Percentiles rank a stretch among this genome's conserved stretches.
These are phyloP conservation scores for Leucaena leucocephala DNA, from an alignment of 306 rosid species.

Conservation along the genomic window DNA sequence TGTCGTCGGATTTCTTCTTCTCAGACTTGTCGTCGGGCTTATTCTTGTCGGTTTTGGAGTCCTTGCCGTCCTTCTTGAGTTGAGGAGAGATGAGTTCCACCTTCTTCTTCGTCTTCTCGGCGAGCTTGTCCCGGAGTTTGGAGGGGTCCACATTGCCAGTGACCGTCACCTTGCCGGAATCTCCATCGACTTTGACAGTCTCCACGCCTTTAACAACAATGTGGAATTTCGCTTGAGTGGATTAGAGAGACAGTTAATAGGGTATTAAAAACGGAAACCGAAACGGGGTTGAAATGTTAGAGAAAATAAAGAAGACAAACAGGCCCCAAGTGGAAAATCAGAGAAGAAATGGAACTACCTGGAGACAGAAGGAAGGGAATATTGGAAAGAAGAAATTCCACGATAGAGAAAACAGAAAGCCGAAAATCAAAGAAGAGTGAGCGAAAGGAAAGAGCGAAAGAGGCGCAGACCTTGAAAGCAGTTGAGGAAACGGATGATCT, in stretches of 20 bases:
- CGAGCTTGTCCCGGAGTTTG: conserved; percentile 56
- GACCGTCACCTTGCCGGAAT: conserved; percentile 65
- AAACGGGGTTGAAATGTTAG: neutral
- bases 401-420: neutral
- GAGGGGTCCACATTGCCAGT: conserved; percentile 75
- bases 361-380: too few species aligned
- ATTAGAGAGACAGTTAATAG: neutral
- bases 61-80: conserved; percentile 60
- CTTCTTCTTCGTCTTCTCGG: conserved; percentile 69
- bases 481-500: conserved; percentile 46
- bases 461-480: conserved; percentile 47
- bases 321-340: neutral
- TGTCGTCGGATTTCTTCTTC: conserved; percentile 34
- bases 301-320: neutral
- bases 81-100: conserved; percentile 82
- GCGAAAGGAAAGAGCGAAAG: neutral
- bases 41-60: conserved; percentile 27
- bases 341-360: neutral
- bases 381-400: too few species aligned
- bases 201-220: conserved; percentile 61
- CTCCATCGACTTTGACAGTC: conserved; percentile 54
- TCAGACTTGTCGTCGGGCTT: conserved; percentile 38
- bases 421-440: neutral
- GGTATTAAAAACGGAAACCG: neutral
- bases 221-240: conserved; percentile 17